Conservation (phyloP, 108 stramenopile genomes). For the Nannochloropsis gaditana region DNA sequence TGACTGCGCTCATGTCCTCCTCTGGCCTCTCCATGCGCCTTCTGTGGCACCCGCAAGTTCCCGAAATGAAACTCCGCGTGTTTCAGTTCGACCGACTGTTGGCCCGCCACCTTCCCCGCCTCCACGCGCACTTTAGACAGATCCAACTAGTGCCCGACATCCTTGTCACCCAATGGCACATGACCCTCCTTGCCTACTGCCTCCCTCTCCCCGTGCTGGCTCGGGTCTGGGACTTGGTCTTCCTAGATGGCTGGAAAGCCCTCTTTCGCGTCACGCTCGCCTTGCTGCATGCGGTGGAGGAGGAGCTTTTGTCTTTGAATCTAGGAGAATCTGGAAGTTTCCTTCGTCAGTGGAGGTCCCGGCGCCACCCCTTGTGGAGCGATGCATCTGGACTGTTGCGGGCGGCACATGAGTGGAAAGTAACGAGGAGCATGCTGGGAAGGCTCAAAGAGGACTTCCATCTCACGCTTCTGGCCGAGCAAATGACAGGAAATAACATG, state of each 20-base stretch:
- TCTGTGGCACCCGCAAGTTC: conserved; percentile 43
- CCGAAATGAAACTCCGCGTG: conserved; percentile 39
- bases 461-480: not conserved
- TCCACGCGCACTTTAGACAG: conserved; percentile 40
- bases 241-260: conserved; percentile 42
- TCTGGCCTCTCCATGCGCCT: conserved; percentile 32
- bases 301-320: not conserved
- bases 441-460: conserved; percentile 35
- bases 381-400: conserved; percentile 16
- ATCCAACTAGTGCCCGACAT: conserved; percentile 41
- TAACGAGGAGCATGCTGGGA: conserved; percentile 30
- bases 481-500: not conserved
- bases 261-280: conserved; percentile 38
- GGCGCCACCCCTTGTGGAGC: not conserved
- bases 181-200: conserved; percentile 44
- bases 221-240: conserved; percentile 38
- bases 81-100: conserved; percentile 52
- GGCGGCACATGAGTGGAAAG: conserved; percentile 14
- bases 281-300: conserved; percentile 34
- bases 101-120: conserved; percentile 36
- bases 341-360: not conserved
- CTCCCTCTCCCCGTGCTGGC: conserved; percentile 27
- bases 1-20: conserved; percentile 32
- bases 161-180: conserved; percentile 47
- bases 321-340: not conserved